phyloP scores from a whole-genome alignment of 768 basidiomycete genomes.

The Termitomyces sp. region DNA sequence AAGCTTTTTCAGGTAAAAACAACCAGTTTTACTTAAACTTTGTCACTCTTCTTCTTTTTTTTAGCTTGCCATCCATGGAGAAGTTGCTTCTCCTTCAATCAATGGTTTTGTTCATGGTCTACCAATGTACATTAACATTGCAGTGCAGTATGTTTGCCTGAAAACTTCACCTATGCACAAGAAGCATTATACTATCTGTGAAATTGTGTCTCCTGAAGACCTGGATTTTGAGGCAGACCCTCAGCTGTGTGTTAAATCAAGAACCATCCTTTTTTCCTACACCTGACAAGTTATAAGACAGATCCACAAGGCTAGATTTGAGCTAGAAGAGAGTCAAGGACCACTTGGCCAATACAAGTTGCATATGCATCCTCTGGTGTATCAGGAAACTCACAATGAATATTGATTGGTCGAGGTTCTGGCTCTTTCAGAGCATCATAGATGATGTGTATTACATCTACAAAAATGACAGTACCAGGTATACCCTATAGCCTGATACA shows the following conservation, averaged over 20 bases:
- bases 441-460: no score
- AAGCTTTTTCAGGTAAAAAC: slow-evolving; percentile 83
- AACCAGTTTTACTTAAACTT: neutral
- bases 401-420: no score
- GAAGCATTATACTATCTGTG: slow-evolving; percentile 74
- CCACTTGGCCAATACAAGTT: no score
- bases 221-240: slow-evolving; percentile 87
- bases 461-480: no score
- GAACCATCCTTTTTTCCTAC: neutral
- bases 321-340: slow-evolving; percentile 80
- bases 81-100: slow-evolving; percentile 54
- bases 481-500: no score
- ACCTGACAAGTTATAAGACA: slow-evolving; percentile 23
- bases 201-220: slow-evolving; percentile 66
- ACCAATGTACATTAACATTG: slow-evolving; percentile 82
- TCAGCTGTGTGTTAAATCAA: slow-evolving; percentile 48
- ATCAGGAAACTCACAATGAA: no score
- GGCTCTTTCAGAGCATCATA: no score
- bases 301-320: slow-evolving; percentile 81
- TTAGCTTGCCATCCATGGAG: slow-evolving; percentile 78
- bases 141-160: slow-evolving; percentile 81
- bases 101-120: slow-evolving; percentile 64
- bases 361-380: no score
- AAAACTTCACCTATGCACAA: slow-evolving; percentile 73
- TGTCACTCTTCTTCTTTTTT: slow-evolving; percentile 2